A percentile compares a stretch with the other conserved stretches of the same genome.
phyloP scores from a whole-genome alignment of 2,329 filamentous ascomycete genomes.

The Aspergillus carbonarius region DNA sequence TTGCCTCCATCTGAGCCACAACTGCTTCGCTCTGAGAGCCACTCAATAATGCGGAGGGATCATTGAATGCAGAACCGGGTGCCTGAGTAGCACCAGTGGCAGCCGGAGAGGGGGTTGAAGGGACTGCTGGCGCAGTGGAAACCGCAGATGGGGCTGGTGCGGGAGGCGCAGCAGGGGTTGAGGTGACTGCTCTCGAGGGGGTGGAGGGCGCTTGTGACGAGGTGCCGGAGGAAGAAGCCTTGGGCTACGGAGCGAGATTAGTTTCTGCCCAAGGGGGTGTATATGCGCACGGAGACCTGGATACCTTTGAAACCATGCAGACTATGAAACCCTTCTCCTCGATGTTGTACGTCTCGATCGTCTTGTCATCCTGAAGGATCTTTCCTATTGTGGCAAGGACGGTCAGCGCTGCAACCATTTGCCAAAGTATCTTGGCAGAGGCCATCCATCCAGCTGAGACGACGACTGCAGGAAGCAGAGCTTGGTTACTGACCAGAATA shows the following conservation, averaged over 20 bases:
- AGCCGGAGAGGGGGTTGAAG: conserved; percentile 50
- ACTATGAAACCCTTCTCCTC: conserved; percentile 99
- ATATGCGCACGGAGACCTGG: not conserved
- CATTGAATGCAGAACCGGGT: conserved; percentile 55
- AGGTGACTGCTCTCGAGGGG: conserved; percentile 37
- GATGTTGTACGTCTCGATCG: conserved; percentile 94
- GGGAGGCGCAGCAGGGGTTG: conserved; percentile 49
- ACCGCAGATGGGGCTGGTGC: conserved; percentile 53
- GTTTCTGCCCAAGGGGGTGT: conserved; percentile 8
- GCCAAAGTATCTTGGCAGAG: not conserved
- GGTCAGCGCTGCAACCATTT: conserved; percentile 14
- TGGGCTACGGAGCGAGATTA: conserved; percentile 58
- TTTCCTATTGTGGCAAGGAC: conserved; percentile 64
- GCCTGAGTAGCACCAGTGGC: conserved; percentile 46
- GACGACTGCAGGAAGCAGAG: not conserved
- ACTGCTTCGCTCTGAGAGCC: conserved; percentile 78
- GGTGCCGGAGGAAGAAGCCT: conserved; percentile 52
- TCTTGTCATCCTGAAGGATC: conserved; percentile 96
- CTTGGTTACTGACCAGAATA: conserved; percentile 73
- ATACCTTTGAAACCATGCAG: conserved; percentile 96
- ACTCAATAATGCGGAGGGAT: conserved; percentile 80
- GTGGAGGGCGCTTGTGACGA: conserved; percentile 40
- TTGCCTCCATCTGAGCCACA: conserved; percentile 90
- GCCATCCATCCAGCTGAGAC: not conserved
- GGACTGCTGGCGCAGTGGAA: conserved; percentile 42